These are phyloP conservation scores for Trichoderma citrinoviride DNA, from an alignment of 2,329 filamentous ascomycete genomes.

Conservation along the genomic window DNA sequence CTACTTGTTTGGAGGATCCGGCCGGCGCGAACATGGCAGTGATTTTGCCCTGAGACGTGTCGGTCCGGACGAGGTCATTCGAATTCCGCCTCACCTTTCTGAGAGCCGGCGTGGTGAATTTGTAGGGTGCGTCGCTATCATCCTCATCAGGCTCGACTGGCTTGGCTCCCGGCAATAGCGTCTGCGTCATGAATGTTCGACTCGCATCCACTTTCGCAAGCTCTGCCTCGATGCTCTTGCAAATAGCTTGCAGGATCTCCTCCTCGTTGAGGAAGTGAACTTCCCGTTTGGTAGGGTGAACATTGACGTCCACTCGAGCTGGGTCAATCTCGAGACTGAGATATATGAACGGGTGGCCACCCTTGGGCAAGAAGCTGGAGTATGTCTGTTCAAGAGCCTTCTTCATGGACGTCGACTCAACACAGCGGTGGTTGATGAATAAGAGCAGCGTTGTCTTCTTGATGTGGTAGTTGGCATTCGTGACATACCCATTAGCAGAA, in stretches of 20 bases:
- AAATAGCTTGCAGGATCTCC: constrained; percentile 86
- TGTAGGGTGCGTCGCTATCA: constrained; percentile 32
- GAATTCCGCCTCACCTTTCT: constrained; percentile 43
- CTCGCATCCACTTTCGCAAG: constrained; percentile 89
- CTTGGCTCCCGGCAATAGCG: constrained; percentile 68
- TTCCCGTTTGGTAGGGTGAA: constrained; percentile 94
- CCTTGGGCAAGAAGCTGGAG: constrained; percentile 82
- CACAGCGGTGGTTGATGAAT: constrained; percentile 94
- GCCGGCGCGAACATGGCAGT: constrained; percentile 83
- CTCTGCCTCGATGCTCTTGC: constrained; percentile 71
- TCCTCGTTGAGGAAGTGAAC: constrained; percentile 98
- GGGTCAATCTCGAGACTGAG: constrained; percentile 91
- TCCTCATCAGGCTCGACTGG: constrained; percentile 30
- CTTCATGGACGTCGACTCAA: constrained; percentile 84
- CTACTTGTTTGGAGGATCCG: constrained; percentile 32
- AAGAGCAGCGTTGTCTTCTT: constrained; percentile 85
- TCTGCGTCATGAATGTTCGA: constrained; percentile 91
- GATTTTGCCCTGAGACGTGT: constrained; percentile 86
- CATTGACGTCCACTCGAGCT: constrained; percentile 89
- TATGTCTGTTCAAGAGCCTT: constrained; percentile 92
- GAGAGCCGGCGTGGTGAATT: constrained; percentile 36
- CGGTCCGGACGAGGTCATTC: constrained; percentile 87
- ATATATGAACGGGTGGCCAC: constrained; percentile 90
- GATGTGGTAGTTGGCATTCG: constrained; percentile 90
- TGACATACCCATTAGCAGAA: constrained; percentile 74